Conservation (phyloP, 371 early-diverging fungal genomes). For the Actinomortierella ambigua region DNA sequence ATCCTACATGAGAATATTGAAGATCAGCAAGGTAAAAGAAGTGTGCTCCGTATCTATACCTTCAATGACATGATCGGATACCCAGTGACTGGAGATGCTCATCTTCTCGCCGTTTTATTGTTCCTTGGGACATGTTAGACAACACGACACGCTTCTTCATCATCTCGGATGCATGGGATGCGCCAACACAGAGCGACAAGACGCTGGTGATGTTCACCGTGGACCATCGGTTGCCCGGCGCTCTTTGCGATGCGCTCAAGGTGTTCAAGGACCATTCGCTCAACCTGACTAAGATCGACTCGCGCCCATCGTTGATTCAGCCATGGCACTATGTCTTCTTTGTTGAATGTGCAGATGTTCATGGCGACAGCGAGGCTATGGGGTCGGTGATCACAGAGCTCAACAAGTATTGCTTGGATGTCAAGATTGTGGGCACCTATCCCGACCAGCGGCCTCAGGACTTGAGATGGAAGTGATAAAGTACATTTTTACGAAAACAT, state of each 20-base stretch:
- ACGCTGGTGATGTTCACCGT: conserved; percentile 84
- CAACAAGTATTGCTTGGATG: conserved; percentile 73
- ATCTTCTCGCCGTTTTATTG: no score
- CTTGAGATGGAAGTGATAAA: conserved; percentile 3
- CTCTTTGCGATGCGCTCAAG: conserved; percentile 84
- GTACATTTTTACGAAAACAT: neutral
- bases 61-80: neutral
- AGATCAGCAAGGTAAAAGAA: conserved; percentile 53
- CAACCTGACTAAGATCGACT: conserved; percentile 92
- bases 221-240: conserved; percentile 90
- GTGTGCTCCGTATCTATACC: neutral
- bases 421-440: conserved; percentile 84
- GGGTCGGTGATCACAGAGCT: conserved; percentile 65
- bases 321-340: conserved; percentile 95
- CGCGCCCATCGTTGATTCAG: conserved; percentile 80
- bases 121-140: conserved; percentile 48
- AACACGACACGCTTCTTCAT: conserved; percentile 94
- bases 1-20: conserved; percentile 78
- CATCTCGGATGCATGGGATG: conserved; percentile 75
- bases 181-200: conserved; percentile 77
- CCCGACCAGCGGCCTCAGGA: conserved; percentile 69
- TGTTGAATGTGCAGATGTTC: conserved; percentile 86
- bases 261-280: conserved; percentile 82
- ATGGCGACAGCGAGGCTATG: conserved; percentile 68
- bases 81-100: no score